Base-by-base conservation (phyloP, 768 basidiomycete species). In the Albatrellus ellisii region DNA sequence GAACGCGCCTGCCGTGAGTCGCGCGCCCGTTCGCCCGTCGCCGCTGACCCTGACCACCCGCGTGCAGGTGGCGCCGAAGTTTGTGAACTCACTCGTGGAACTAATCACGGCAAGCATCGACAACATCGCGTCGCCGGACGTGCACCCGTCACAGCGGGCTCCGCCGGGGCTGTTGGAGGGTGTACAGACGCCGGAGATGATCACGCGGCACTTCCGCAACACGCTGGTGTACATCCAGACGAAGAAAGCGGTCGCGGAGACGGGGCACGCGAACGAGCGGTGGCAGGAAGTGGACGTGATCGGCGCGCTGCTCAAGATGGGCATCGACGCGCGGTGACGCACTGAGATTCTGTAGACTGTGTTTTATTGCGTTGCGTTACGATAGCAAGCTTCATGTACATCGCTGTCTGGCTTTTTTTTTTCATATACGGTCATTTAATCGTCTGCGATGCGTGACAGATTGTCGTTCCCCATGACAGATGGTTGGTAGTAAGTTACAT, bases 61-160 rank as follows among this genome's bases (percentile, higher is more conserved):
- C 36, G 12, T n/a, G 6, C 56, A 92, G 88, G 71, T 94, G 43
- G 90, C 91, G 24, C 78, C 94, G 9, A 95, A 95, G 66, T 98
- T 94, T 53, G 81, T 98, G 48, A 97, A 94, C 61, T 89, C 85
- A 46, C 74, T 99, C 33, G 90, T 98, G 14, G 94, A 98, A 54
- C 72, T 98, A 15, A 92, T 99, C 59, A 87, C 89, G 1, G 81
- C 84, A 5, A 89, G 84, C 53, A 90, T 98, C 57, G 95, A 99
- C 64, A 78, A 74, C 48, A 87, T 97, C 52, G 73, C 81, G 27
- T 83, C 84, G 1, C 78, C 82, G 14, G 87, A 92, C 55, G 75
- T 90, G 2, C 89, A 94, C 53, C 86, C 90, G 0, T 79, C 87
- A 0, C 79, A 88, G 51, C 79, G 88, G 20, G 85, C 86, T 20